A percentile compares a stretch with the other conserved stretches of the same genome.
phyloP scores from a whole-genome alignment of 129 eudicot species.

The Centella asiatica region DNA sequence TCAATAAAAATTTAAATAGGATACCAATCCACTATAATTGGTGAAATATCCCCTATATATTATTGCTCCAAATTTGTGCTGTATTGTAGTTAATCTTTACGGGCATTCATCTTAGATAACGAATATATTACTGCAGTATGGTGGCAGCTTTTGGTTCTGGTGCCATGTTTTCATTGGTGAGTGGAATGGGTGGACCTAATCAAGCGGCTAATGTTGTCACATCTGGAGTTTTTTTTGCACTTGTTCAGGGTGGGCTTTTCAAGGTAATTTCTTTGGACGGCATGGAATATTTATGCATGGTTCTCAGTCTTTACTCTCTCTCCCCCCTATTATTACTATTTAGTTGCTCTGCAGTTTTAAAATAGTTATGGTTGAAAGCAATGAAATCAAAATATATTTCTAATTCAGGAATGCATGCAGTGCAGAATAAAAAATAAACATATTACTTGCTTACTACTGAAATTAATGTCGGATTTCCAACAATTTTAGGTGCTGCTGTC shows the following conservation, averaged over 20 bases:
- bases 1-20: too few relatives aligned
- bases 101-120: background rate
- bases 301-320: background rate
- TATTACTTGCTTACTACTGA: too few relatives aligned
- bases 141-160: constrained; percentile 97
- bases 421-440: too few relatives aligned
- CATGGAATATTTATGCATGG: background rate
- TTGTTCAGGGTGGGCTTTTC: constrained; percentile 82
- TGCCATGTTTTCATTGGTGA: constrained; percentile 77
- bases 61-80: background rate
- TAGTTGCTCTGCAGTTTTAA: too few relatives aligned
- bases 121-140: constrained; percentile 48
- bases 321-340: too few relatives aligned
- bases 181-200: constrained; percentile 86
- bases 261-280: constrained; percentile 37
- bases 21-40: background rate
- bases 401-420: too few relatives aligned
- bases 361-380: too few relatives aligned
- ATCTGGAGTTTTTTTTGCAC: constrained; percentile 80
- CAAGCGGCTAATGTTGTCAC: constrained; percentile 52
- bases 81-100: background rate
- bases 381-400: too few relatives aligned
- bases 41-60: background rate
- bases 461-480: too few relatives aligned
- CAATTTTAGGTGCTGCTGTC: too few relatives aligned